Conservation (phyloP, 1,139 yeast species). For the Citeromyces siamensis region DNA sequence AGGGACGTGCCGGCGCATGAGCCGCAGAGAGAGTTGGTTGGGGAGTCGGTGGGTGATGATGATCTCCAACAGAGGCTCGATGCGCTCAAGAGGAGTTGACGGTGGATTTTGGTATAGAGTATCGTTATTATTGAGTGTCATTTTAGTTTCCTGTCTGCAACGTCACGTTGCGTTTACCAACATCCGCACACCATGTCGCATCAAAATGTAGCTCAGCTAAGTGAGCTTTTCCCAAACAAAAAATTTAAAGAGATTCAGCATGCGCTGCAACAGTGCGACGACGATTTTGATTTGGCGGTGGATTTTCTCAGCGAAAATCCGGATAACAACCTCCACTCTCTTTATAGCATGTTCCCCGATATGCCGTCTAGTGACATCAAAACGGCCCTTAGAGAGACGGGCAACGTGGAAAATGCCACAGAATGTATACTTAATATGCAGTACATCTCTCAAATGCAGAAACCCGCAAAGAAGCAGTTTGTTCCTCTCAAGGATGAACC, state of each 20-base stretch:
- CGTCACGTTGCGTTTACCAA: no score
- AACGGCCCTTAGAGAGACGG: neutral
- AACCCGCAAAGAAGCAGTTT: neutral
- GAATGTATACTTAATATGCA: slow-evolving; percentile 2
- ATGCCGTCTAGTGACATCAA: slow-evolving; percentile 3
- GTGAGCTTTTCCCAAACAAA: slow-evolving; percentile 7
- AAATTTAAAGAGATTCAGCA: slow-evolving; percentile 6
- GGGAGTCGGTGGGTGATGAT: slow-evolving; percentile 47
- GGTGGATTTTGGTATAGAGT: no score
- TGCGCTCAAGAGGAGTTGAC: slow-evolving; percentile 49
- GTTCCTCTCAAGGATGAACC: neutral
- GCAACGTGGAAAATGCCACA: slow-evolving; percentile 4
- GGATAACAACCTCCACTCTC: slow-evolving; percentile 1
- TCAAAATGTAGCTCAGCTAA: slow-evolving; percentile 4
- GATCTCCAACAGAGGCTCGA: slow-evolving; percentile 85
- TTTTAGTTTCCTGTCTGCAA: no score
- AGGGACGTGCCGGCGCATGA: slow-evolving; percentile 54
- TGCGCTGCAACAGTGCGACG: slow-evolving; percentile 23
- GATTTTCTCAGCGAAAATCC: slow-evolving; percentile 4
- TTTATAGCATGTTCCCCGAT: slow-evolving; percentile 5
- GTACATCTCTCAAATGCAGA: neutral
- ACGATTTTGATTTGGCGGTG: slow-evolving; percentile 23
- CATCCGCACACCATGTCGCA: slow-evolving; percentile 3
- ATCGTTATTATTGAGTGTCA: no score
- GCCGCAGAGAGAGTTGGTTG: slow-evolving; percentile 17